Percentiles rank a stretch among this genome's conserved stretches.
These are phyloP conservation scores for Salix exigua DNA, from an alignment of 345 rosid species.

Conservation along the genomic window DNA sequence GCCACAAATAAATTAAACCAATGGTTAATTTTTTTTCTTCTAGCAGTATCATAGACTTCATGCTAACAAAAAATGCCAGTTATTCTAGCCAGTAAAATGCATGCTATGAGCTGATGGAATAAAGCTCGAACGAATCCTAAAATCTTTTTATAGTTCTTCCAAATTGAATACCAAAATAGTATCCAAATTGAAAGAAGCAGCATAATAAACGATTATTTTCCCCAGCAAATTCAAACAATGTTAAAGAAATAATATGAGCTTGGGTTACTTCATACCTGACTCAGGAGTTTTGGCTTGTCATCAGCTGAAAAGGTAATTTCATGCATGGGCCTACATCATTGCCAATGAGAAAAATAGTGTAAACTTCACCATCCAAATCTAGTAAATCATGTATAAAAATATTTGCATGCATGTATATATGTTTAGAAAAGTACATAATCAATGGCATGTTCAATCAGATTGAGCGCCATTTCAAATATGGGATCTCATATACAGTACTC, in stretches of 20 bases:
- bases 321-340: slow-evolving; percentile 77
- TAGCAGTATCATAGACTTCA: neutral
- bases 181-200: neutral
- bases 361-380: slow-evolving; percentile 12
- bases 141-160: neutral
- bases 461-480: neutral
- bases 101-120: neutral
- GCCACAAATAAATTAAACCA: neutral
- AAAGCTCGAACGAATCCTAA: neutral
- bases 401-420: neutral
- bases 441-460: neutral
- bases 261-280: slow-evolving; percentile 48
- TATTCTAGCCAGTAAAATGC: neutral
- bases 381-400: neutral
- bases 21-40: neutral
- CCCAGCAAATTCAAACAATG: slow-evolving; percentile 5
- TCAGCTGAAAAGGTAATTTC: slow-evolving; percentile 86
- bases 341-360: slow-evolving; percentile 1
- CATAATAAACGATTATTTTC: neutral
- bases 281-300: slow-evolving; percentile 95
- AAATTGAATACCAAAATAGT: slow-evolving; percentile 1
- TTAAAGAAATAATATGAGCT: slow-evolving; percentile 1
- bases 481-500: neutral
- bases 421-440: neutral
- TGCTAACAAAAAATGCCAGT: neutral